These are phyloP conservation scores for Paragyromitra xinjiangensis DNA, from an alignment of 495 filamentous ascomycete species.

Conservation along the genomic window DNA sequence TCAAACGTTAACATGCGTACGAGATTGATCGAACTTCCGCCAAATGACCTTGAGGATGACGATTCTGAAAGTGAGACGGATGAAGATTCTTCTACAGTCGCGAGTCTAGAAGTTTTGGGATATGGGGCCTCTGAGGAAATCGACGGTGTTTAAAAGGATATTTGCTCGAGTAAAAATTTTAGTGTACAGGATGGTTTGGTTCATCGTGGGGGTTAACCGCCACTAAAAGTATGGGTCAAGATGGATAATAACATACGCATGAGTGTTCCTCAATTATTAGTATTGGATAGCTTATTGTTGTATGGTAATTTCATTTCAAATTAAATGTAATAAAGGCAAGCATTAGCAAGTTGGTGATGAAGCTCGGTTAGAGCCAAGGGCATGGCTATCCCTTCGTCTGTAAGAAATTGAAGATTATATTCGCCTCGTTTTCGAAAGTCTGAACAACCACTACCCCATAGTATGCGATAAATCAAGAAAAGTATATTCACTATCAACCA, in stretches of 20 bases:
- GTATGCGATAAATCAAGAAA: no score
- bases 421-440: no score
- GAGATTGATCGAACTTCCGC: background rate
- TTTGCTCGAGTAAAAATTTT: background rate
- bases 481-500: no score
- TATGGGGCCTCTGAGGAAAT: background rate
- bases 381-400: background rate
- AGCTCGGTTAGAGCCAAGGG: background rate
- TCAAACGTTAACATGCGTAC: background rate
- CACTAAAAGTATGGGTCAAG: conserved; percentile 9
- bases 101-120: conserved; percentile 7
- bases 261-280: background rate
- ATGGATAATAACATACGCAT: background rate
- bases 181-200: background rate
- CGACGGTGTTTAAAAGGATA: background rate
- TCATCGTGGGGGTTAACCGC: background rate
- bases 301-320: background rate
- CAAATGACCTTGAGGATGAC: background rate
- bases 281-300: background rate
- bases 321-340: background rate
- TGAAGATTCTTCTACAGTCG: background rate
- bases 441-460: no score
- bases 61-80: background rate
- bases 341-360: background rate
- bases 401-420: no score